Evolutionary conservation across 805 yeast species (phyloP).

Genomic region (Wickerhamiella vanderwaltii): DNA sequence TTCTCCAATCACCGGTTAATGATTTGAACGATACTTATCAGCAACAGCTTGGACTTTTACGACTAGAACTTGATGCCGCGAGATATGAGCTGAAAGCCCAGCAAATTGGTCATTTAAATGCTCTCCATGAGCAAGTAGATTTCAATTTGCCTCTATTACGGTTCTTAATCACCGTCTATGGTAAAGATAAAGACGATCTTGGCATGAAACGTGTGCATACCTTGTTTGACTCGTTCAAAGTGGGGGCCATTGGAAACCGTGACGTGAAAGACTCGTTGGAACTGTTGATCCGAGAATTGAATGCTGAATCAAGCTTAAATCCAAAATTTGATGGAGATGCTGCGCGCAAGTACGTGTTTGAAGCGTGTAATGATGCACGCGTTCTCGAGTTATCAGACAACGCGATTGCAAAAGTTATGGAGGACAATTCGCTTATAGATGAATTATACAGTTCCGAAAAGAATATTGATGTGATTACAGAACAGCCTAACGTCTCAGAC

Average conservation of each 20-base stretch:
- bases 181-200: background rate
- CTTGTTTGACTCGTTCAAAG: slow-evolving; percentile 8
- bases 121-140: background rate
- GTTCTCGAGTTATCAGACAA: background rate
- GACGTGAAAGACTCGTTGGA: background rate
- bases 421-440: slow-evolving; percentile 1
- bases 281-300: background rate
- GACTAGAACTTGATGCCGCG: slow-evolving; percentile 9
- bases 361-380: background rate
- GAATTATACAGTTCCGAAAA: background rate
- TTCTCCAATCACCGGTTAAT: slow-evolving; percentile 19
- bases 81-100: slow-evolving; percentile 4
- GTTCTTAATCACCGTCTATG: slow-evolving; percentile 1
- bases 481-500: too few species aligned
- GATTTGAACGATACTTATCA: slow-evolving; percentile 19
- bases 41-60: background rate
- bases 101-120: background rate
- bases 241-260: slow-evolving; percentile 2
- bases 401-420: slow-evolving; percentile 2
- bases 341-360: slow-evolving; percentile 4
- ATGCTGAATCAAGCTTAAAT: background rate
- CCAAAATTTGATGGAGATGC: slow-evolving; percentile 4
- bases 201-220: background rate
- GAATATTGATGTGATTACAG: background rate
- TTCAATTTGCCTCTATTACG: background rate